Base-by-base conservation (phyloP, 2,329 filamentous ascomycete genomes). In the Penicillium aurantiogriseum region DNA sequence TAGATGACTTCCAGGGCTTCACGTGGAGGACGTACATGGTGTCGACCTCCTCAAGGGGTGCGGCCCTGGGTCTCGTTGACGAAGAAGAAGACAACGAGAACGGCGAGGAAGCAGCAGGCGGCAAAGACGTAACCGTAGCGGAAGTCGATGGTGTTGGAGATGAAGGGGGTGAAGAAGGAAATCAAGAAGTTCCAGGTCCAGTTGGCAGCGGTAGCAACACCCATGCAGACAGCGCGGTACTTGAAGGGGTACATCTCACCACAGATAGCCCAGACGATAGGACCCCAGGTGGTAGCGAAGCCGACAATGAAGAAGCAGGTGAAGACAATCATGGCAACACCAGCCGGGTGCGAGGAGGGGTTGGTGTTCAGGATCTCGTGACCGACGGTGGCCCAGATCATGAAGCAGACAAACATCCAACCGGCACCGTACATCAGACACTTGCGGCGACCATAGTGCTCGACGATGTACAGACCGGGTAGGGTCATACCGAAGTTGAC, bases 101-200 rank as follows among this genome's bases (percentile, higher is more conserved):
- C 83, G 0, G 83, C 88, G 0, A 83, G 77, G 19, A 90, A 76
- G 67, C 89, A 90, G 71, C 88, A 91, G 1, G 80, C 86, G 0
- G 88, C 89, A 70, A 92, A 92, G 45, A 93, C 85, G 64, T 91
- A 91, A 13, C 90, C 89, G 70, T 92, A 91, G 21, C 81, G 81
- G 74, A 88, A 92, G 66, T 89, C 84, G 56, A 92, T 92, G 9
- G 84, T 80, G 0, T 78, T 77, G 1, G 86, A 88, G 71, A 92
- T 92, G 74, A 91, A 92, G 0, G 89, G 88, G 0, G 90, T 91
- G 79, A 92, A 91, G 80, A 92, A 92, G 0, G 84, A 85, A 62
- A 90, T 79, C 67, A 89, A 74, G 74, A 92, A 92, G 73, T 91
- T 90, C 86, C 86, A 90, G 33, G 77, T 73, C 90, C 90, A 93